Evolutionary conservation across 2,329 filamentous ascomycete genomes (phyloP).

Genomic region (Ceratocystis lukuohia): DNA sequence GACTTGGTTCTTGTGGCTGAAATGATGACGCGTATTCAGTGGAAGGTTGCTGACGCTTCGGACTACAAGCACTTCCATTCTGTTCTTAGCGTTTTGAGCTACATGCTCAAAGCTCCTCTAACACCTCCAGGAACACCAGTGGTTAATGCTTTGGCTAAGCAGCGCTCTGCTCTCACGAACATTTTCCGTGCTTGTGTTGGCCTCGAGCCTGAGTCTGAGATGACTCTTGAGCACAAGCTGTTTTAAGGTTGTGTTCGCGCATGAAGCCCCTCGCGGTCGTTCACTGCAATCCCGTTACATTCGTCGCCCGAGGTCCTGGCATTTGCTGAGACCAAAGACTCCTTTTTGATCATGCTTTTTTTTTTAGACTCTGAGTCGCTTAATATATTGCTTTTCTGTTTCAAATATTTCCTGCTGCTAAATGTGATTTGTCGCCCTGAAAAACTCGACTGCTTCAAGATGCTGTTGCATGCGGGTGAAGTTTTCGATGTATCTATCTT

Average conservation of each 20-base stretch:
- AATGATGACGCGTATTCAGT: conserved; percentile 97
- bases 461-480: no score
- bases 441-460: no score
- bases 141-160: conserved; percentile 89
- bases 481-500: no score
- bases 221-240: conserved; percentile 98
- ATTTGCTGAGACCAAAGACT: background rate
- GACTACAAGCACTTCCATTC: conserved; percentile 93
- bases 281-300: conserved; percentile 3
- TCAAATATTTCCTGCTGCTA: background rate
- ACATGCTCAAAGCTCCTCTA: conserved; percentile 95
- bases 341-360: conserved; percentile 7
- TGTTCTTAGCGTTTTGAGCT: conserved; percentile 91
- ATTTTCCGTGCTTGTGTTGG: conserved; percentile 98
- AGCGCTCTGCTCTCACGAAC: conserved; percentile 86
- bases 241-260: conserved; percentile 39
- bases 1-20: conserved; percentile 86
- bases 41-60: conserved; percentile 52
- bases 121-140: conserved; percentile 92
- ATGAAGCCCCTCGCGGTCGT: background rate
- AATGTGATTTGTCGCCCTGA: background rate
- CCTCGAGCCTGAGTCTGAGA: conserved; percentile 92
- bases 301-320: background rate
- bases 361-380: background rate
- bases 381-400: conserved; percentile 12